Conservation (phyloP, 1,284 basidiomycete species). For the Ceratobasidium sp. region DNA sequence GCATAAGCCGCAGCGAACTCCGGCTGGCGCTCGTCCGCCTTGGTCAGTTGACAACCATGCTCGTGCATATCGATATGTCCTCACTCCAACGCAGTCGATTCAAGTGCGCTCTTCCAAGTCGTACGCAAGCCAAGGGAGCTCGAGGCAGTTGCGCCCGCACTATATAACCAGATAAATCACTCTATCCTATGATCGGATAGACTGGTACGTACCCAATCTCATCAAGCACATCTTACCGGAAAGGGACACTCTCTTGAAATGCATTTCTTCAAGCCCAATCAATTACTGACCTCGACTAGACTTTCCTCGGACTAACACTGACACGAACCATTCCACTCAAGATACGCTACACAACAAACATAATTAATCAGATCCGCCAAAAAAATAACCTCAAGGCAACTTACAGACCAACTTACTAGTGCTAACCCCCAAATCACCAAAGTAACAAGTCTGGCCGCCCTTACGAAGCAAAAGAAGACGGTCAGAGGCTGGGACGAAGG, state of each 20-base stretch:
- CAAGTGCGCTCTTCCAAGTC: slow-evolving; percentile 30
- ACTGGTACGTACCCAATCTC: slow-evolving; percentile 59
- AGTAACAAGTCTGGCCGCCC: slow-evolving; percentile 82
- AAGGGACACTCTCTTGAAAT: slow-evolving; percentile 78
- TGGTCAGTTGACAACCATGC: neutral
- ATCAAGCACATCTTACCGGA: slow-evolving; percentile 51
- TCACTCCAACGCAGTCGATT: slow-evolving; percentile 36
- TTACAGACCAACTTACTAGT: slow-evolving; percentile 61
- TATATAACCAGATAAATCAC: slow-evolving; percentile 51
- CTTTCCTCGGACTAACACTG: slow-evolving; percentile 62
- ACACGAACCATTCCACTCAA: slow-evolving; percentile 69
- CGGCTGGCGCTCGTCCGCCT: slow-evolving; percentile 51
- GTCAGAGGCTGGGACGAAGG: slow-evolving; percentile 70
- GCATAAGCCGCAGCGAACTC: slow-evolving; percentile 66
- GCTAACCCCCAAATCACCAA: slow-evolving; percentile 58
- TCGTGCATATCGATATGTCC: slow-evolving; percentile 24
- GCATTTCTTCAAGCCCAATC: slow-evolving; percentile 52
- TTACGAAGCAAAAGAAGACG: slow-evolving; percentile 63
- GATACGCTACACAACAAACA: slow-evolving; percentile 66
- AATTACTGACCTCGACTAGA: slow-evolving; percentile 51
- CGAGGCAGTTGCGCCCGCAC: slow-evolving; percentile 36
- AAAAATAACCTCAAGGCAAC: no score
- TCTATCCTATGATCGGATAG: slow-evolving; percentile 79
- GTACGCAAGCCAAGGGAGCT: slow-evolving; percentile 35
- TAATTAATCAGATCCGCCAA: neutral